Conservation (phyloP, 768 basidiomycete genomes). For the Strobilomyces dryophilus region DNA sequence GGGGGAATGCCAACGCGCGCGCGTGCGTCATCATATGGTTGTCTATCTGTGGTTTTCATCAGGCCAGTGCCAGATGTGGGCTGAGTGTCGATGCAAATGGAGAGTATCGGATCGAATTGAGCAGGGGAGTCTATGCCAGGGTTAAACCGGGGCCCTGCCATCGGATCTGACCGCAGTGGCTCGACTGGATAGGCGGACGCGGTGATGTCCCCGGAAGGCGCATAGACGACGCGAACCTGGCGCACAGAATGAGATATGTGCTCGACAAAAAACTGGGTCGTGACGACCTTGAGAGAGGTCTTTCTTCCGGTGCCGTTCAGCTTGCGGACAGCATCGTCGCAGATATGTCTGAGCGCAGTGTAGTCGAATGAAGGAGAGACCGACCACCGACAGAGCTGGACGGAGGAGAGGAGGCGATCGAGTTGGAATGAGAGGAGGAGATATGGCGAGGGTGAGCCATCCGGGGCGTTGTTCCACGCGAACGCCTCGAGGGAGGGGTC, state of each 20-base stretch:
- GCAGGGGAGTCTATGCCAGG: constrained; percentile 28
- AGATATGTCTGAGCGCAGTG: constrained; percentile 38
- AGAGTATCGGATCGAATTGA: constrained; percentile 35
- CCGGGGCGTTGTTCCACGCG: constrained; percentile 54
- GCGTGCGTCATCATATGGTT: constrained; percentile 61
- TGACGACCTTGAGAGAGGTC: constrained; percentile 24
- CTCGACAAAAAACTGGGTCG: neutral
- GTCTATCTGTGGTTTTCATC: constrained; percentile 69
- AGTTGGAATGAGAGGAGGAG: constrained; percentile 59
- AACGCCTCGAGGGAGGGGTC: constrained; percentile 45
- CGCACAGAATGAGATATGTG: neutral
- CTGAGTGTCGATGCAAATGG: constrained; percentile 51
- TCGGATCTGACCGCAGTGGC: constrained; percentile 39
- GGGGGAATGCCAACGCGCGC: constrained; percentile 45
- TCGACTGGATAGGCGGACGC: constrained; percentile 32
- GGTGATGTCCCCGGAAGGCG: constrained; percentile 36
- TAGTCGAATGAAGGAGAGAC: constrained; percentile 35
- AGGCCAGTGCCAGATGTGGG: constrained; percentile 47
- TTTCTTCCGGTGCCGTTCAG: constrained; percentile 8
- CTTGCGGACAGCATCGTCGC: constrained; percentile 40
- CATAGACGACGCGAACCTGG: constrained; percentile 53
- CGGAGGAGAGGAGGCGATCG: constrained; percentile 54
- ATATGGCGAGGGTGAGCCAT: constrained; percentile 51
- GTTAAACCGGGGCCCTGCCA: constrained; percentile 32
- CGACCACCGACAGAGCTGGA: constrained; percentile 49